Evolutionary conservation across 2,329 filamentous ascomycete species (phyloP).

Genomic region (Aspergillus flavus): DNA sequence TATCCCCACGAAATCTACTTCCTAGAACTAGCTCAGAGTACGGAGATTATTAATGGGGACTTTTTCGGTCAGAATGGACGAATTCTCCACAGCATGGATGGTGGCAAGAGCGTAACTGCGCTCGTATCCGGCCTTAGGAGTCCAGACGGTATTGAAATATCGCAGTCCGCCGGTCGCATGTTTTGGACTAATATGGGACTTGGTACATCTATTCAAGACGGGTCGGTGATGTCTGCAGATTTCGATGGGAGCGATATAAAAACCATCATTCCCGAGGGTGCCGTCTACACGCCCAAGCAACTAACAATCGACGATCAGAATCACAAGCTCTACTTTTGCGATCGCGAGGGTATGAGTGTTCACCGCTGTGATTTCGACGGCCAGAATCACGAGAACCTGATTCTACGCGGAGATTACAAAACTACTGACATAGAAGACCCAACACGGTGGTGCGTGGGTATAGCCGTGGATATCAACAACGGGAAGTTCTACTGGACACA

Average conservation of each 20-base stretch:
- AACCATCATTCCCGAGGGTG: conserved; percentile 48
- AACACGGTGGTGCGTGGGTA: conserved; percentile 58
- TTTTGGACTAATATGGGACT: conserved; percentile 58
- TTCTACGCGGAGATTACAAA: conserved; percentile 29
- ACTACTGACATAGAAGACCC: too few relatives aligned
- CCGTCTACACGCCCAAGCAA: conserved; percentile 55
- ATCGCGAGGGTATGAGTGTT: conserved; percentile 47
- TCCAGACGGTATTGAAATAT: conserved; percentile 53
- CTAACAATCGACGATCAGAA: conserved; percentile 32
- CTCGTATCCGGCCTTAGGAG: conserved; percentile 13
- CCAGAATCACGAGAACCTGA: conserved; percentile 37
- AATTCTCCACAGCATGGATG: too few relatives aligned
- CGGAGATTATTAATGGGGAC: conserved; percentile 3
- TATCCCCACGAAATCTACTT: conserved; percentile 17
- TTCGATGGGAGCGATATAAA: conserved; percentile 52
- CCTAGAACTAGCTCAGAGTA: conserved; percentile 26
- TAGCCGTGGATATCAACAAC: conserved; percentile 49
- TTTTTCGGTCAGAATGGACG: too few relatives aligned
- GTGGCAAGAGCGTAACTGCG: neutral
- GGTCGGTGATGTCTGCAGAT: conserved; percentile 47
- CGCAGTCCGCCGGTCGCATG: conserved; percentile 35
- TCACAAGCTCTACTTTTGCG: conserved; percentile 44
- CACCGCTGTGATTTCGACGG: conserved; percentile 42
- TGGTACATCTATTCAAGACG: conserved; percentile 38
- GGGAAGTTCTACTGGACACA: conserved; percentile 63